Evolutionary conservation across 1,139 yeast species (phyloP).

Genomic region (Saccharomyces hybrid): DNA sequence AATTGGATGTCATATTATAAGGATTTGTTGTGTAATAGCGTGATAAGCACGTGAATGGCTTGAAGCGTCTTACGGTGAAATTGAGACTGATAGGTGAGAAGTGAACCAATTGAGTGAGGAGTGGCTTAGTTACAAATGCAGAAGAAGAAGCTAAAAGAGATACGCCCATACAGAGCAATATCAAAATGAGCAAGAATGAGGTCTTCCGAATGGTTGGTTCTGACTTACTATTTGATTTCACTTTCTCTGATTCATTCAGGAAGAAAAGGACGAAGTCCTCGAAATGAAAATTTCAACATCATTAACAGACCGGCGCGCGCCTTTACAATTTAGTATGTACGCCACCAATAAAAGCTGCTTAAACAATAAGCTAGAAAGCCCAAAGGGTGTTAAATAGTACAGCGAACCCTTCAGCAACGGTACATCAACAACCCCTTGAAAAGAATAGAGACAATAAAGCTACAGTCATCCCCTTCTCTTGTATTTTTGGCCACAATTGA

Average conservation of each 20-base stretch:
- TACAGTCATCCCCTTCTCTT: neutral
- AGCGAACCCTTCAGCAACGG: neutral
- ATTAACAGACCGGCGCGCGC: neutral
- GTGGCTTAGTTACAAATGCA: neutral
- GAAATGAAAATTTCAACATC: neutral
- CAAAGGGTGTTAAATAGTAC: neutral
- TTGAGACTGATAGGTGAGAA: neutral
- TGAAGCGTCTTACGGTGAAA: neutral
- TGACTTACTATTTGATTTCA: neutral
- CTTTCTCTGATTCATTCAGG: neutral
- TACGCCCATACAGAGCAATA: conserved; percentile 7
- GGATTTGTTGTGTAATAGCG: neutral
- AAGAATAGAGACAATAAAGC: neutral
- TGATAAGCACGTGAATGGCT: neutral
- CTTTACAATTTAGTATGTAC: neutral
- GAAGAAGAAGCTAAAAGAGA: conserved; percentile 2
- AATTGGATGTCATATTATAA: conserved; percentile 3
- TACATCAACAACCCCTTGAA: neutral
- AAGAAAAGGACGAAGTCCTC: neutral
- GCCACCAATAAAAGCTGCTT: neutral
- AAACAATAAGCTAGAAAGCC: neutral
- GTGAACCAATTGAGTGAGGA: neutral
- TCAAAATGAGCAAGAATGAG: neutral
- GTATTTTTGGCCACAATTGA: neutral
- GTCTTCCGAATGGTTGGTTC: neutral